Base-by-base conservation (phyloP, 768 basidiomycete species). In the Hygrophoropsis aurantiaca region DNA sequence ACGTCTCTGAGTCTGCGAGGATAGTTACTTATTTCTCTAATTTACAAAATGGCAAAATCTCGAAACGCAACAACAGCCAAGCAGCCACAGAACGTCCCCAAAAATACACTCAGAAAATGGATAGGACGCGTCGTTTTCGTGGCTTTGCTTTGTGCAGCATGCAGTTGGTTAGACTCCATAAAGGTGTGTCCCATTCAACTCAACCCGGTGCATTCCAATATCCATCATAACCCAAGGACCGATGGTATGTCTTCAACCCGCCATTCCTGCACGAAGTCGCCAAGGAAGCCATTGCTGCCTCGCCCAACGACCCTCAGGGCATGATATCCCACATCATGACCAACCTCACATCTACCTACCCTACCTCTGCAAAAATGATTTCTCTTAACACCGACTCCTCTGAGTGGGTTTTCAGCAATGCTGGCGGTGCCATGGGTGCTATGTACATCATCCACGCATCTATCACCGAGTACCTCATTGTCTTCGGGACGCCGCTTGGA, bases 391-490 rank as follows among this genome's bases (percentile, higher is more conserved):
- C 68, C n/a, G 58, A 86, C 70, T 62, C 78, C 18, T 72, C 73
- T 30, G 94, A 97, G 59, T 97, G 95, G 95, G 81, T 97, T 20
- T 89, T 95, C 70, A 97, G 84, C 74, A 98, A 97, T 58, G 94
- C 95, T 1, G 97, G 94, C 10, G 97, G 97, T 50, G 94, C 94
- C 1, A 97, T 95, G 94, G 94, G 94, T 35, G 86, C 86, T 26
- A 97, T 99, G 95, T 97, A 94, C 66, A 79, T 98, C 69, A 90
- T 98, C 54, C 97, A 98, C 59, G 92, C 95, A 15, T 87, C 84
- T 69, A 85, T 99, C 58, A 97, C 95, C 9, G 97, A 99, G 73
- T 99, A 95, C 71, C 80, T 92, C 56, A 93, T 93, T 64, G 86
- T 97, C 56, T 97, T 97, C 54, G 94, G 97, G 4, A 95, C 94